These are phyloP conservation scores for Xylariaceae sp. DNA, from an alignment of 2,329 filamentous ascomycete species.

Conservation along the genomic window DNA sequence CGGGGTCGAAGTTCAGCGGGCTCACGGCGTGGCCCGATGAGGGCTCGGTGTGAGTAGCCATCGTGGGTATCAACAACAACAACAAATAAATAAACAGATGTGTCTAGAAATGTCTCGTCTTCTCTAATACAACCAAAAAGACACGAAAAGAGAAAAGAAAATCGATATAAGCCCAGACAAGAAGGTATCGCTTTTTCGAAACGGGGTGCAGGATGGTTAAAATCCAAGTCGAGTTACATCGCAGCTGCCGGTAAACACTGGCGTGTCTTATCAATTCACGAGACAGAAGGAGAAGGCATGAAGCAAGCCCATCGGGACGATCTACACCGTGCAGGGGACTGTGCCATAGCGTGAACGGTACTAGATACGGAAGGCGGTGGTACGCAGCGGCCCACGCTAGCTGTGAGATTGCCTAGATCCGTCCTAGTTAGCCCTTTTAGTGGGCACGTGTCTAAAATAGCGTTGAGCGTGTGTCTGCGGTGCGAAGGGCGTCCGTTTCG, in stretches of 20 bases:
- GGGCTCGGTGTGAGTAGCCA: slow-evolving; percentile 7
- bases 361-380: neutral
- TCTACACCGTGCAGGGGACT: neutral
- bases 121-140: neutral
- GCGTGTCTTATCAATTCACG: neutral
- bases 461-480: neutral
- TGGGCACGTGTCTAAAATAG: neutral
- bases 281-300: neutral
- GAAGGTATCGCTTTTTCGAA: neutral
- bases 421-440: neutral
- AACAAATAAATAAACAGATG: neutral
- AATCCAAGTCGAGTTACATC: neutral
- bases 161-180: neutral
- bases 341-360: neutral
- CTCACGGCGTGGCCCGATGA: neutral
- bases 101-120: too few relatives aligned
- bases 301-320: neutral
- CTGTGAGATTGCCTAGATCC: neutral
- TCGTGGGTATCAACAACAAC: neutral
- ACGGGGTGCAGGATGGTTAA: neutral
- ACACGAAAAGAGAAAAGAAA: neutral
- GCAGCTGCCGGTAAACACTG: neutral
- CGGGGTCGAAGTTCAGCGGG: neutral
- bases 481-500: neutral
- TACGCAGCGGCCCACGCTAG: neutral